Evolutionary conservation across 2,329 filamentous ascomycete genomes (phyloP), one percentile per base, ranked within the genome.

Genomic region (Ophiosphaerella narmari): DNA sequence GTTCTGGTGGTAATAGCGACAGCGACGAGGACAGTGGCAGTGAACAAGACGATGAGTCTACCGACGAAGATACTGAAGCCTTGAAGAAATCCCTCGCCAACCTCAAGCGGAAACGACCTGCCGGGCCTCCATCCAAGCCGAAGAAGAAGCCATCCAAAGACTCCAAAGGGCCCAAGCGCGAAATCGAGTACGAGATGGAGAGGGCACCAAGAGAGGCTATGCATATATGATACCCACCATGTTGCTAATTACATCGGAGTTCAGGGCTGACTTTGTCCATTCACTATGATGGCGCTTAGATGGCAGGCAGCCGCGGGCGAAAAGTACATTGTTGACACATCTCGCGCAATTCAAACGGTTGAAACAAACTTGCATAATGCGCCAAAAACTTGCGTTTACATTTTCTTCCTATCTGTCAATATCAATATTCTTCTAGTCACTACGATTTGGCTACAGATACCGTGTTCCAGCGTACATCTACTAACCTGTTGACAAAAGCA

Each of bases 131-230:
- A 12, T 65, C 78, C 13, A 83, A 83, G 67, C 77, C 82, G 16
- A 78, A 80, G 65, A 86, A 86, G 77, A 86, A 85, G 75, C 74
- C 72, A 2, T 39, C 59, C 14, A 73, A 68, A 45, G 67, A 68
- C 37, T 59, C 67, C 31, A 79, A 79, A 78, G 74, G 85, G 77
- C 74, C 86, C 63, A 74, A 85, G 81, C 81, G 85, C 73, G 82
- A 91, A 76, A 90, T 90, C 73, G 88, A 93, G 75, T 88, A 90
- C 70, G 88, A 91, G 74, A 84, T 87, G 50, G 88, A 90, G 74
- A 79, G 80, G 46, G 83, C 83, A 63, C 80, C 78, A 24, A 61
- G 70, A 53, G 63, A 75, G 47, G 55, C 60, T 47, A 51, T 73
- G 49, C 61, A 59, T 46, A 58, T 66, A 44, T 72, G 52, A 70